Evolutionary conservation across 1,284 basidiomycete species (phyloP).

Genomic region (Phenoliferia sp.): DNA sequence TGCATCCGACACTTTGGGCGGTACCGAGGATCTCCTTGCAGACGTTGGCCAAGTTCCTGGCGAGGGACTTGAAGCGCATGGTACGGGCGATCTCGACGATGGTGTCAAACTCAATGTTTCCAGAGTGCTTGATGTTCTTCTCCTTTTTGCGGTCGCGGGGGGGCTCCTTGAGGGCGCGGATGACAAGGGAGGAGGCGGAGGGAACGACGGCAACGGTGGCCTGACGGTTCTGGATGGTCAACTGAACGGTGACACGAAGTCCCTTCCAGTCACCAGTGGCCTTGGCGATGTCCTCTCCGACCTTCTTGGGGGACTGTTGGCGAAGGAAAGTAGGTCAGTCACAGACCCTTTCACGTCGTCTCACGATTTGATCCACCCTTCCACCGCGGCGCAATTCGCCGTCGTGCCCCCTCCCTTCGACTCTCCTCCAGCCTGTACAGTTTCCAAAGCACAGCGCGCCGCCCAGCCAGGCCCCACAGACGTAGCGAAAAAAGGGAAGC

Average conservation of each 20-base stretch:
- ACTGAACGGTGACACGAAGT: constrained; percentile 97
- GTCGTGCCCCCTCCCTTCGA: too few relatives aligned
- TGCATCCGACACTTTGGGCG: constrained; percentile 87
- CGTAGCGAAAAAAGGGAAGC: too few relatives aligned
- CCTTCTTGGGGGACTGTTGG: constrained; percentile 94
- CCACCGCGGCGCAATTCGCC: too few relatives aligned
- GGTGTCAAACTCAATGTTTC: constrained; percentile 91
- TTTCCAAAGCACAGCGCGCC: too few relatives aligned
- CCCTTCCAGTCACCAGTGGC: constrained; percentile 99
- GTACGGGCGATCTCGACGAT: constrained; percentile 93
- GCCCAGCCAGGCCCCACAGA: too few relatives aligned
- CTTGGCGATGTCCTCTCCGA: constrained; percentile 99
- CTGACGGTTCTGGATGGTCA: constrained; percentile 99
- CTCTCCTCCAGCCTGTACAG: too few relatives aligned
- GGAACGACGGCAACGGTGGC: constrained; percentile 95
- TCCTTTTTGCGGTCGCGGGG: constrained; percentile 99
- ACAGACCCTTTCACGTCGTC: too few relatives aligned
- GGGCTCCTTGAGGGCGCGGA: constrained; percentile 98
- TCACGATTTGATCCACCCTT: too few relatives aligned
- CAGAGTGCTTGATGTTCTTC: constrained; percentile 99
- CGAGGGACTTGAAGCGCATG: constrained; percentile 92
- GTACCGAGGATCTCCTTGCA: constrained; percentile 51
- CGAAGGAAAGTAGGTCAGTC: constrained; percentile 6
- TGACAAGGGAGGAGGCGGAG: constrained; percentile 95
- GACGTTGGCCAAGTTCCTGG: constrained; percentile 75